Conservation (phyloP, 768 basidiomycete species). For the Boletus subcaerulescens region DNA sequence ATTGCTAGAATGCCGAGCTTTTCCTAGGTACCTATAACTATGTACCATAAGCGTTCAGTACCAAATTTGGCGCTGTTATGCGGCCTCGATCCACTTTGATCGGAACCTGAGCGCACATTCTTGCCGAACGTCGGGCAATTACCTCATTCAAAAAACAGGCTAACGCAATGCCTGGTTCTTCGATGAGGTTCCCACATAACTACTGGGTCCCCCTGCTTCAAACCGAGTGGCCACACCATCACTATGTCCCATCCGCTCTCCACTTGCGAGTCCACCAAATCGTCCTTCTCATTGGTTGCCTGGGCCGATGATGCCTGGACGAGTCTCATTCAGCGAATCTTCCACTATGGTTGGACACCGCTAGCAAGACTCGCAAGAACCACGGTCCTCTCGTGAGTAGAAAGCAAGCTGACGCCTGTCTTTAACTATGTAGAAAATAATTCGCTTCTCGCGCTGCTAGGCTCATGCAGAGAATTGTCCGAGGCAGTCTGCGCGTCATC, state of each 20-base stretch:
- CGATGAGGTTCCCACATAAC: too few species aligned
- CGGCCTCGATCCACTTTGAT: too few species aligned
- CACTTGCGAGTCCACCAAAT: background rate
- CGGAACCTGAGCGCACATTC: too few species aligned
- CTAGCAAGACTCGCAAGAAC: background rate
- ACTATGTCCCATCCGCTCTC: background rate
- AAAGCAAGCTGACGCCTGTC: background rate
- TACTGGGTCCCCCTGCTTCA: background rate
- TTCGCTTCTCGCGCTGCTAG: background rate
- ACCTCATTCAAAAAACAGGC: too few species aligned
- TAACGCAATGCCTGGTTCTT: too few species aligned
- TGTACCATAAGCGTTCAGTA: too few species aligned
- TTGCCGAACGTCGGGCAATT: too few species aligned
- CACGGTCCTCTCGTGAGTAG: background rate
- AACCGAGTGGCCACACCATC: background rate
- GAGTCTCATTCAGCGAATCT: constrained; percentile 35
- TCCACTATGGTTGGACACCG: background rate
- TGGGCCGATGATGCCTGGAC: constrained; percentile 31
- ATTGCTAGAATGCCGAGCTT: too few species aligned
- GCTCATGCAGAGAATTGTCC: background rate
- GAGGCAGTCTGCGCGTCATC: background rate
- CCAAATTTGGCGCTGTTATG: too few species aligned
- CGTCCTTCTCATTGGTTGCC: background rate
- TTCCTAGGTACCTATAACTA: too few species aligned
- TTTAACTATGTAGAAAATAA: background rate